Percentiles rank a stretch among this genome's conserved stretches.
phyloP scores from a whole-genome alignment of 2,329 filamentous ascomycete species.

The Coleophoma crateriformis region DNA sequence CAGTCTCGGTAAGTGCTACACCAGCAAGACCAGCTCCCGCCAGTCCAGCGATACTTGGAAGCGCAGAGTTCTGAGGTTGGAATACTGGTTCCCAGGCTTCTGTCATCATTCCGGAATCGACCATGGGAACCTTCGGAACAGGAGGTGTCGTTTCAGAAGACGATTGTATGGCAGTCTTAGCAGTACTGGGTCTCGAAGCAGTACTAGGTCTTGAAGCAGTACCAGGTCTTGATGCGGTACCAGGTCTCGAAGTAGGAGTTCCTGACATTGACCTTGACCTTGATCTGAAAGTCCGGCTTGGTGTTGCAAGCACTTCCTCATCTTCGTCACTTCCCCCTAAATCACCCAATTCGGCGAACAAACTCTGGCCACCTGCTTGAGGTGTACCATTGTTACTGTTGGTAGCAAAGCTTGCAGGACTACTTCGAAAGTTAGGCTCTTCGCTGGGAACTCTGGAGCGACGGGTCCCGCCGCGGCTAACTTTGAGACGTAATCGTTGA shows the following conservation, averaged over 20 bases:
- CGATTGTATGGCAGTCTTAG: slow-evolving; percentile 14
- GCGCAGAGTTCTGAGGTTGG: slow-evolving; percentile 11
- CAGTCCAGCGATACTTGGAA: slow-evolving; percentile 11
- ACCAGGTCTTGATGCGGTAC: slow-evolving; percentile 14
- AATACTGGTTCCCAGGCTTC: slow-evolving; percentile 42
- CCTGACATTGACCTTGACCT: slow-evolving; percentile 32
- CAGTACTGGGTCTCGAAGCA: slow-evolving; percentile 5
- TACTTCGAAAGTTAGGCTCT: slow-evolving; percentile 51
- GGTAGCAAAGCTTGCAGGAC: slow-evolving; percentile 50
- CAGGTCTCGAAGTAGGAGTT: slow-evolving; percentile 39
- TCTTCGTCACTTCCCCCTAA: slow-evolving; percentile 69
- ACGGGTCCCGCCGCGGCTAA: slow-evolving; percentile 57
- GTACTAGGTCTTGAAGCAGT: neutral
- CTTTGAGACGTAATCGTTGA: slow-evolving; percentile 65
- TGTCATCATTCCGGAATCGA: slow-evolving; percentile 56
- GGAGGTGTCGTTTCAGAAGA: slow-evolving; percentile 36
- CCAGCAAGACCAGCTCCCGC: slow-evolving; percentile 11
- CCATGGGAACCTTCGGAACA: slow-evolving; percentile 46
- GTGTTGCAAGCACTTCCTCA: slow-evolving; percentile 49
- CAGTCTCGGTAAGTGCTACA: slow-evolving; percentile 8
- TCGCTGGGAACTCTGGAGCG: slow-evolving; percentile 58
- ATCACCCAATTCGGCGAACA: slow-evolving; percentile 87
- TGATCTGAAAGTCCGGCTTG: slow-evolving; percentile 42
- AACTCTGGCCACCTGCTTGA: slow-evolving; percentile 59
- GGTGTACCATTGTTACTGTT: slow-evolving; percentile 44